Evolutionary conservation across 139 green algal genomes (phyloP).

Genomic region (Chara braunii): DNA sequence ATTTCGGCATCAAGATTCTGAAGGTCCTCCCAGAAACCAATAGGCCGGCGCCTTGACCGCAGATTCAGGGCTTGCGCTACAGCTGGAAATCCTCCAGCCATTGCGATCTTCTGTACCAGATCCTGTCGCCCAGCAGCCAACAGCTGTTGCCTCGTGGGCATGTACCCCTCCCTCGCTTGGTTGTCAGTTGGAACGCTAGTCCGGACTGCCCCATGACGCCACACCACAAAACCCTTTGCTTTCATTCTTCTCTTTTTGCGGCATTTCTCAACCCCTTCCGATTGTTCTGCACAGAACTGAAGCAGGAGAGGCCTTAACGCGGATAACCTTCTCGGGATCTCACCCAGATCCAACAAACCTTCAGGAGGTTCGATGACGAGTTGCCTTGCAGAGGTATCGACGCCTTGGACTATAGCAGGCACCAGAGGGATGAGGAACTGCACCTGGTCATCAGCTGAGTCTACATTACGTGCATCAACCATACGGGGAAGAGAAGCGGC

Average conservation of each 20-base stretch:
- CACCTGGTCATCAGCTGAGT: background rate
- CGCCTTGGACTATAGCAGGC: background rate
- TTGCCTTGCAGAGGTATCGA: background rate
- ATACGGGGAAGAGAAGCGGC: too few species aligned
- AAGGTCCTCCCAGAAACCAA: conserved; percentile 15
- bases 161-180: background rate
- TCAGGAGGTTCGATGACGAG: conserved; percentile 1
- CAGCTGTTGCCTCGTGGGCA: conserved; percentile 11
- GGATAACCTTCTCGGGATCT: background rate
- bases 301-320: conserved; percentile 3
- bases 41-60: conserved; percentile 2
- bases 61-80: conserved; percentile 9
- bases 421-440: conserved; percentile 1
- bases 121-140: background rate
- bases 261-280: too few species aligned
- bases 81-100: conserved; percentile 4
- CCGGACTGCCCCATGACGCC: background rate
- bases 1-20: conserved; percentile 15
- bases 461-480: too few species aligned
- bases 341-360: conserved; percentile 8
- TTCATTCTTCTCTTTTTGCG: conserved; percentile 7
- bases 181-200: background rate
- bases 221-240: background rate
- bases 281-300: conserved; percentile 1
- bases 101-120: background rate